These are phyloP conservation scores for Bothriochloa decipiens DNA, from an alignment of 176 grass and related monocot species.

Conservation along the genomic window DNA sequence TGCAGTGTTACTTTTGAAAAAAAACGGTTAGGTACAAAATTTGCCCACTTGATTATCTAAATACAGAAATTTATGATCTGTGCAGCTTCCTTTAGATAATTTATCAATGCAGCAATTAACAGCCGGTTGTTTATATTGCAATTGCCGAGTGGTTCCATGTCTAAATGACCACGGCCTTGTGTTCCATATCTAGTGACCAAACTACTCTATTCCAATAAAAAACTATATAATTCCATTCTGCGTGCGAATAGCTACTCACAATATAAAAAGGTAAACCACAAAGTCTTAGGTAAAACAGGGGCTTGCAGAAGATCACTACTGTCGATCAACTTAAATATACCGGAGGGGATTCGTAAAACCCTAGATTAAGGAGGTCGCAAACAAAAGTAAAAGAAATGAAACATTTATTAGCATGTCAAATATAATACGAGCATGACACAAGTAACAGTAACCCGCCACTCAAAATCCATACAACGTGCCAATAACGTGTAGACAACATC, in stretches of 20 bases:
- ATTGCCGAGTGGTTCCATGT: neutral
- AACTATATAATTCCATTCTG: neutral
- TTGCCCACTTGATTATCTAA: neutral
- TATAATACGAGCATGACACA: neutral
- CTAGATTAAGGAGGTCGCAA: neutral
- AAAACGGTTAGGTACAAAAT: neutral
- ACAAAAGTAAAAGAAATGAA: conserved; percentile 18
- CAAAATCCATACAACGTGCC: neutral
- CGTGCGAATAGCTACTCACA: neutral
- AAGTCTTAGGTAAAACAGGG: neutral
- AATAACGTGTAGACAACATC: neutral
- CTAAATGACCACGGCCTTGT: neutral
- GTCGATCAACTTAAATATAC: conserved; percentile 4
- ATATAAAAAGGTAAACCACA: conserved; percentile 1
- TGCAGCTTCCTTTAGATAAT: neutral
- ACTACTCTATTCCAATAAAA: neutral
- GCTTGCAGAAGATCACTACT: neutral
- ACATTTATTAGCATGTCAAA: neutral
- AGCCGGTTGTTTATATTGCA: neutral
- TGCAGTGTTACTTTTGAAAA: neutral
- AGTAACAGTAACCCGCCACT: neutral
- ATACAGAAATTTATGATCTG: neutral
- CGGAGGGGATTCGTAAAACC: neutral
- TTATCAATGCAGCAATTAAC: neutral
- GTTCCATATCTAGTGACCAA: conserved; percentile 15